Evolutionary conservation across 495 filamentous ascomycete genomes (phyloP).

Genomic region (Daldinia vernicosa): DNA sequence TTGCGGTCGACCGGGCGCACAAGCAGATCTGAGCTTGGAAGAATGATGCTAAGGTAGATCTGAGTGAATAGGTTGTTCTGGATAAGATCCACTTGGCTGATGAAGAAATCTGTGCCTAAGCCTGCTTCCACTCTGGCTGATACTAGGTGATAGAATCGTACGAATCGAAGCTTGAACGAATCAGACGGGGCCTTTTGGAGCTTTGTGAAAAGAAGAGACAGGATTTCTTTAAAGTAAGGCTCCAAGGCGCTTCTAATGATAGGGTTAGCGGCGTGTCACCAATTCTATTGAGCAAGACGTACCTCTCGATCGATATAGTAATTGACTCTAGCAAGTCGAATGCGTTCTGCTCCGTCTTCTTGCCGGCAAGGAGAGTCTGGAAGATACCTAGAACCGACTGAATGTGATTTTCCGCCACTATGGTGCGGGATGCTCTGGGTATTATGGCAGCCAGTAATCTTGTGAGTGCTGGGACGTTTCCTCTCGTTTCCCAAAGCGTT

Average conservation of each 20-base stretch:
- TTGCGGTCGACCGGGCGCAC: slow-evolving; percentile 89
- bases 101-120: slow-evolving; percentile 88
- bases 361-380: slow-evolving; percentile 78
- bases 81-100: slow-evolving; percentile 78
- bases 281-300: slow-evolving; percentile 47
- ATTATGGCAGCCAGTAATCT: slow-evolving; percentile 86
- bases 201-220: slow-evolving; percentile 82
- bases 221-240: slow-evolving; percentile 79
- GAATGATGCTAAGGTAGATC: slow-evolving; percentile 83
- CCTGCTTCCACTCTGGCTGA: slow-evolving; percentile 77
- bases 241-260: slow-evolving; percentile 66
- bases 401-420: slow-evolving; percentile 74
- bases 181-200: slow-evolving; percentile 81
- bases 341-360: slow-evolving; percentile 80
- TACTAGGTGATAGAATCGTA: slow-evolving; percentile 91
- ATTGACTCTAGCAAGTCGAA: slow-evolving; percentile 91
- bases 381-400: slow-evolving; percentile 89
- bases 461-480: slow-evolving; percentile 90
- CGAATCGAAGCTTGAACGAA: slow-evolving; percentile 79
- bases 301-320: slow-evolving; percentile 73
- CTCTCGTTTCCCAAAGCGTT: slow-evolving; percentile 83
- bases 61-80: slow-evolving; percentile 83
- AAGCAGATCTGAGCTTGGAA: slow-evolving; percentile 89
- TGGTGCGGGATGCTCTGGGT: slow-evolving; percentile 73
- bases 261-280: slow-evolving; percentile 39